Evolutionary conservation across 192 early-diverging fungal genomes (phyloP), one percentile per base, ranked within the genome.

Genomic region (Dissophora globulifera): DNA sequence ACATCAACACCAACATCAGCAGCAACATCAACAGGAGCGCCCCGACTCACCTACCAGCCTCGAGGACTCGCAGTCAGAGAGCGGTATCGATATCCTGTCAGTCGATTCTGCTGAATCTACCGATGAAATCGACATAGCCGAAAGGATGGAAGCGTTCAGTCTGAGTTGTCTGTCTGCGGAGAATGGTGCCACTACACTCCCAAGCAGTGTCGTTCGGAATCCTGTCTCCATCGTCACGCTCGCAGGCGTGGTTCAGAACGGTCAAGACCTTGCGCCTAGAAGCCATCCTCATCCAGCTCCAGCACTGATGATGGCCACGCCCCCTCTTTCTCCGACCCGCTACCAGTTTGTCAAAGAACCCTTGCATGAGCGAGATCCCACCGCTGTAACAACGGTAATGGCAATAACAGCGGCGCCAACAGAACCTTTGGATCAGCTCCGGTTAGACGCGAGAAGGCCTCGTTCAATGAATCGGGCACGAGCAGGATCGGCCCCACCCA

Each of bases 1-100:
- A 32, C 33, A 49, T 23, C 33, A 62, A 1, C 48, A 38, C 25
- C 64, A 48, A 19, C 45, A 56, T 13, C 23, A 26, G 3, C 48
- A 29, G 31, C 48, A 62, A 35, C 33, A 62, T 0, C 48, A 50
- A 50, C 64, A 48, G 15, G 45, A 56, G 15, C 38, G 43, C 15
- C 69, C 69, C 12, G 69, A 58, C 38, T 74, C 69, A 9, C 69
- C 62, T 7, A 51, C 69, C 16, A 74, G 69, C 35, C 55, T 74
- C 10, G 69, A 74, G 25, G 69, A 74, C 45, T 58, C 67, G 0
- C 41, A 46, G 16, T 64, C 58, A 23, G 69, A 64, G 4, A 63
- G 45, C 23, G 48, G 54, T 16, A 23, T 23, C 12, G 69, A 72
- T 15, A 23, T 58, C 2, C 27, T 52, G 6, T 50, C 30, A 4